Percentiles rank a stretch among this genome's conserved stretches.
Conservation (phyloP, 805 yeast genomes). For the Schizosaccharomyces lindneri region DNA sequence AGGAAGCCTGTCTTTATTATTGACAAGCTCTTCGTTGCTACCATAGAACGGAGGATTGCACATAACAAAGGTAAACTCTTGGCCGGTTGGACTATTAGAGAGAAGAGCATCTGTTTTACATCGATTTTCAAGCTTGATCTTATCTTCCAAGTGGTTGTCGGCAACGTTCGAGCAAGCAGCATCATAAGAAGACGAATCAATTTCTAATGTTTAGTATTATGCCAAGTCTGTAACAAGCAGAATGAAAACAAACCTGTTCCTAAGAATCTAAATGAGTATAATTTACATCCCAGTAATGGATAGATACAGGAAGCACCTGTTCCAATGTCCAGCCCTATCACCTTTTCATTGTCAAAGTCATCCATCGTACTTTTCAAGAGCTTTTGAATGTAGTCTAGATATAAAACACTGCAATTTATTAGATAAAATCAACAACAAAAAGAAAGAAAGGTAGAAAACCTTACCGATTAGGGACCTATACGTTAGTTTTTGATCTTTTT, state of each 20-base stretch:
- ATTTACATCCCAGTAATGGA: constrained; percentile 17
- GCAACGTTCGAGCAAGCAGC: constrained; percentile 13
- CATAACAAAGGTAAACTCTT: constrained; percentile 11
- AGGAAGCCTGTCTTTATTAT: constrained; percentile 4
- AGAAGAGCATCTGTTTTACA: not conserved
- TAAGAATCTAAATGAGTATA: not conserved
- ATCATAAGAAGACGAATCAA: constrained; percentile 15
- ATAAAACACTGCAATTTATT: not conserved
- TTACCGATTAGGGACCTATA: not conserved
- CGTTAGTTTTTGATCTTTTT: not conserved
- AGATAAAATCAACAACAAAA: not conserved
- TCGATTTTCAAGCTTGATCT: constrained; percentile 5
- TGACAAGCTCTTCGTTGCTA: constrained; percentile 15
- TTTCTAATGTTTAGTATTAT: constrained; percentile 21
- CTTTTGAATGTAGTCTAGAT: not conserved
- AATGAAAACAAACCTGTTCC: not conserved
- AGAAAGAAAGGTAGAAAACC: not conserved
- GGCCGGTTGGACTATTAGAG: not conserved
- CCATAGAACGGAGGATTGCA: constrained; percentile 32
- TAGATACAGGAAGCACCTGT: constrained; percentile 27
- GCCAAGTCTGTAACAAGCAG: constrained; percentile 6
- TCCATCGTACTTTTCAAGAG: not conserved
- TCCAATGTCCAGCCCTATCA: constrained; percentile 20
- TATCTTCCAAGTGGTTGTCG: constrained; percentile 11
- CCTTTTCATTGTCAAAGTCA: not conserved